Evolutionary conservation across 305 asterid genomes (phyloP), one percentile per base, ranked within the genome.

Genomic region (Striga hermonthica): DNA sequence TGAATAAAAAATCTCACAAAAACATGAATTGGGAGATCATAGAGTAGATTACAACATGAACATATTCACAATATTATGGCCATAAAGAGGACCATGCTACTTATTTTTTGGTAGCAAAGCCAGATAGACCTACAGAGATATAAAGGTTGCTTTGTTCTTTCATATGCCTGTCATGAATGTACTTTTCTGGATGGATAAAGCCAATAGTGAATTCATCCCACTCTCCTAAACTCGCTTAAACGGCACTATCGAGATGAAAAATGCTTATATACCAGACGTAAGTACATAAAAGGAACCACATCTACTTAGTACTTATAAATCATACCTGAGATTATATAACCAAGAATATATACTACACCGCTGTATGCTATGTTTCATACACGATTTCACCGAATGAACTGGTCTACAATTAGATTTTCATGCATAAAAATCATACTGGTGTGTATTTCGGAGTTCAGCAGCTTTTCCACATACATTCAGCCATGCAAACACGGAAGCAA

Each of bases 201-300:
- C 2, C 31, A 22, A 22, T 22, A 22, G 31, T 22, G 31, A 22
- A 22, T 22, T 2, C 31, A 22, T 22, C 31, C 31, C 31, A 22
- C 31, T 22, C 31, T 22, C 31, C 31, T 22, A 22, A 22, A 22
- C 31, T 22, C 31, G 2, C 31, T 22, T 2, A 22, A 22, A 22
- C 31, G 31, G 31, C 31, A 54, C 22, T 13, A 44, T 14, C 31
- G 50, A 16, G 41, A 54, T 68, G 41, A 57, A 57, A 71, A 71
- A 7, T 22, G 12, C 11, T 45, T 35, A 57, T 8, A 48, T 45
- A 43, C 45, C 54, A 66, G 69, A 67, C 31, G 2, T 22, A 22
- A 22, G 31, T 41, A 41, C 37, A 45, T 37, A 12, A 55, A n/a
- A 56, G 48, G 40, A 48, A 35, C 37, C 43, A 54, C 50, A 12